Evolutionary conservation across 257 asterid species (phyloP).

Genomic region (Solanum lycopersicoides): DNA sequence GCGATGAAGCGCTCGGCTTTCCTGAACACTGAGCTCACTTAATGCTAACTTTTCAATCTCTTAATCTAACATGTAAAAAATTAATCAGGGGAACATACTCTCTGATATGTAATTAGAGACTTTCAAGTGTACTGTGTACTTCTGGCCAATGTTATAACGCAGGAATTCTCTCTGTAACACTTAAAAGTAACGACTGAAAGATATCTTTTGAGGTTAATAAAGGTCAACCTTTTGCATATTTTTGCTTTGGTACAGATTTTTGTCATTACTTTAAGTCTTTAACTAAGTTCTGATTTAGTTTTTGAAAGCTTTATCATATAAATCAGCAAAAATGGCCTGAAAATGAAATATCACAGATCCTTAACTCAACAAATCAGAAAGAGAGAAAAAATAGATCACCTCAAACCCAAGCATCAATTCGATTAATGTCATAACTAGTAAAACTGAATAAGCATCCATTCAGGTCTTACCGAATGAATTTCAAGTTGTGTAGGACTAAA

Average conservation of each 20-base stretch:
- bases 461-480: constrained; percentile 66
- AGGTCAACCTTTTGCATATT: background rate
- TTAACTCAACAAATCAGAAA: constrained; percentile 4
- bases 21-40: background rate
- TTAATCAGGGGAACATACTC: background rate
- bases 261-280: background rate
- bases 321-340: background rate
- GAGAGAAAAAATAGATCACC: constrained; percentile 1
- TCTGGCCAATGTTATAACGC: background rate
- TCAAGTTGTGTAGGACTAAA: constrained; percentile 49
- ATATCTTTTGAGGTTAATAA: background rate
- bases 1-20: too few species aligned
- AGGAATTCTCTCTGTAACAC: background rate
- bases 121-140: background rate
- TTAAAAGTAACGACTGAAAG: background rate
- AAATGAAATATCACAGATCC: constrained; percentile 6
- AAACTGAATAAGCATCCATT: background rate
- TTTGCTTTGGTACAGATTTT: background rate
- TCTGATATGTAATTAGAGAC: background rate
- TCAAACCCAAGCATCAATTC: background rate
- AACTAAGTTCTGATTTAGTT: background rate
- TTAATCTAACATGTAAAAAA: background rate
- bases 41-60: background rate
- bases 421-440: background rate
- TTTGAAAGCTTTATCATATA: background rate